These are phyloP conservation scores for Paraphaeosphaeria sporulosa DNA, from an alignment of 2,329 filamentous ascomycete genomes.

Conservation along the genomic window DNA sequence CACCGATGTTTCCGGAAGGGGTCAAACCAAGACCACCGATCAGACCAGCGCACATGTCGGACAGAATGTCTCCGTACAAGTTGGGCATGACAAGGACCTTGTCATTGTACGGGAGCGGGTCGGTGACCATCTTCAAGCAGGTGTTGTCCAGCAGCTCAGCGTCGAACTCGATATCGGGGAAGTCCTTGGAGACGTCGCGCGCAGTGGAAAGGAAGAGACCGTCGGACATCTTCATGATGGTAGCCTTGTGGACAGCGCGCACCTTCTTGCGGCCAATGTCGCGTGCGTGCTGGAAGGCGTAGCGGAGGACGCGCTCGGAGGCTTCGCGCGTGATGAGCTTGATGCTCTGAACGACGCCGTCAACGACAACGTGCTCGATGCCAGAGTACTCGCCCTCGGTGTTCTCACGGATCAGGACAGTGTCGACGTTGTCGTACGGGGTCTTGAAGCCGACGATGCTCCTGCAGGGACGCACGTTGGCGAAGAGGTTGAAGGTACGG, in stretches of 20 bases:
- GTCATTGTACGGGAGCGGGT: conserved; percentile 97
- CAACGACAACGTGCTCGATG: conserved; percentile 97
- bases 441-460: conserved; percentile 98
- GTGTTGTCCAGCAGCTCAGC: conserved; percentile 99
- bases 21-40: conserved; percentile 97
- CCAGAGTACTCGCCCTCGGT: conserved; percentile 99
- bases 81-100: conserved; percentile 98
- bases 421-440: conserved; percentile 96
- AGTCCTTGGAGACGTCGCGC: conserved; percentile 89
- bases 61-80: conserved; percentile 98
- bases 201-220: conserved; percentile 95
- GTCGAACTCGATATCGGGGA: conserved; percentile 94
- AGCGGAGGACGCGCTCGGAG: conserved; percentile 93
- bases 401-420: conserved; percentile 98
- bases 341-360: conserved; percentile 98
- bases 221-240: conserved; percentile 99
- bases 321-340: conserved; percentile 98
- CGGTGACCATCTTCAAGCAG: conserved; percentile 97
- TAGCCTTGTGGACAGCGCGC: conserved; percentile 98
- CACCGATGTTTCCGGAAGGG: conserved; percentile 97
- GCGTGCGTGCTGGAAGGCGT: conserved; percentile 97
- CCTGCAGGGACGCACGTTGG: conserved; percentile 97
- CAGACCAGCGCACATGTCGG: conserved; percentile 98
- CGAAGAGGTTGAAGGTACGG: conserved; percentile 99
- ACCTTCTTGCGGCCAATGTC: conserved; percentile 95